Evolutionary conservation across 768 basidiomycete genomes (phyloP).

Genomic region (Collybia sordida): DNA sequence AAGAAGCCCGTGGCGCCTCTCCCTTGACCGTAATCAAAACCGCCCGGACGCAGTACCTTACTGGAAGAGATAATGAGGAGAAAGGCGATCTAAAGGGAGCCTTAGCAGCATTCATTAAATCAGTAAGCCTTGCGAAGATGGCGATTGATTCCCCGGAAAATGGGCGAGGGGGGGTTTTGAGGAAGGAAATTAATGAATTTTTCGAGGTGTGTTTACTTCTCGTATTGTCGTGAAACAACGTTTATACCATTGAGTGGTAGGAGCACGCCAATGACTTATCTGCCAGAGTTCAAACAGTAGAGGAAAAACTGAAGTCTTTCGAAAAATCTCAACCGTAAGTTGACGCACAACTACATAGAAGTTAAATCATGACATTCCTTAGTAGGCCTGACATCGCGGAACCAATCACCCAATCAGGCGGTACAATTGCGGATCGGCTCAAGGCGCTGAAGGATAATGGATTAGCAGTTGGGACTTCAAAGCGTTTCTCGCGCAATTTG

Average conservation of each 20-base stretch:
- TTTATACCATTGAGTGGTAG: slow-evolving; percentile 13
- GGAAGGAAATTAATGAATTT: slow-evolving; percentile 65
- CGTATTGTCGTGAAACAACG: no score
- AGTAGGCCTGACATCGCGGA: background rate
- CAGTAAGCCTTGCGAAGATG: slow-evolving; percentile 57
- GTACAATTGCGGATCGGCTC: slow-evolving; percentile 80
- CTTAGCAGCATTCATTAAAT: slow-evolving; percentile 57
- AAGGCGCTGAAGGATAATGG: slow-evolving; percentile 74
- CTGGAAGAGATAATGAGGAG: slow-evolving; percentile 51
- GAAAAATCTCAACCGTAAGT: slow-evolving; percentile 29
- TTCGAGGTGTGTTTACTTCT: slow-evolving; percentile 51
- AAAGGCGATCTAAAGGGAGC: slow-evolving; percentile 63
- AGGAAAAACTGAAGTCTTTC: slow-evolving; percentile 46
- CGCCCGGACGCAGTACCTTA: slow-evolving; percentile 56
- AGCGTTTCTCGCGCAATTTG: slow-evolving; percentile 58
- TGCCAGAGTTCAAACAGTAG: slow-evolving; percentile 35
- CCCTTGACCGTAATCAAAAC: slow-evolving; percentile 59
- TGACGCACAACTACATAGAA: no score
- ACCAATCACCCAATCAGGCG: slow-evolving; percentile 48
- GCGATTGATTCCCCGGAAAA: slow-evolving; percentile 59
- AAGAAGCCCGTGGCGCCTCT: slow-evolving; percentile 57
- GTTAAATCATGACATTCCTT: no score
- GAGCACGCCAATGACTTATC: slow-evolving; percentile 39
- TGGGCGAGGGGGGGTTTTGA: slow-evolving; percentile 53
- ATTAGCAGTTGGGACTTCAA: slow-evolving; percentile 54